Conservation (phyloP, 305 asterid species). For the Caryopteris hybrid region DNA sequence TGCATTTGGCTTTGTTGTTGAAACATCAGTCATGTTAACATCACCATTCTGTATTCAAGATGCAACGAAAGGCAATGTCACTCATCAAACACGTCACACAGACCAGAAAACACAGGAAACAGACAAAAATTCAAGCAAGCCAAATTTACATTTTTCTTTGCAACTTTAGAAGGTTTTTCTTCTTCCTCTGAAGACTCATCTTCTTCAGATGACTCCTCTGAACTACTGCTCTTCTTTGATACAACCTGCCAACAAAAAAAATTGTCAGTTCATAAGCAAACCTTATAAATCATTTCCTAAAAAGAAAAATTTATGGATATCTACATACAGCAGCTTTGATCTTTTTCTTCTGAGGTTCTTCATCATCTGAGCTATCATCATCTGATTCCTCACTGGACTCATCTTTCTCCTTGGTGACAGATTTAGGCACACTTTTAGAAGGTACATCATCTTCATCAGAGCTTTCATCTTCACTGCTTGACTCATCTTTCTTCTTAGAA, state of each 20-base stretch:
- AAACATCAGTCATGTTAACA: constrained; percentile 40
- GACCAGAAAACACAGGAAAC: neutral
- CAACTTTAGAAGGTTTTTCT: constrained; percentile 29
- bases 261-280: neutral
- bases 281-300: neutral
- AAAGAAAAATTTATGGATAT: neutral
- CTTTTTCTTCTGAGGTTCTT: constrained; percentile 45
- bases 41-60: constrained; percentile 30
- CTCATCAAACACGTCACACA: neutral
- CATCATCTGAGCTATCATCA: constrained; percentile 30
- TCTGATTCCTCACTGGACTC: constrained; percentile 38
- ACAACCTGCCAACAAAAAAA: constrained; percentile 14
- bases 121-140: neutral
- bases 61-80: neutral
- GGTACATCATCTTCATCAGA: constrained; percentile 38
- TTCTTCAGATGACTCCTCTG: constrained; percentile 38
- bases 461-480: constrained; percentile 37
- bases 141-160: constrained; percentile 44
- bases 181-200: constrained; percentile 51
- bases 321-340: constrained; percentile 26
- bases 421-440: constrained; percentile 2
- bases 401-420: constrained; percentile 19
- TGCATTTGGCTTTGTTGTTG: neutral
- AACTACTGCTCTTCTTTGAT: constrained; percentile 23
- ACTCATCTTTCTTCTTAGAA: constrained; percentile 26